phyloP scores from a whole-genome alignment of 2,329 filamentous ascomycete species.

The Beauveria caledonica region DNA sequence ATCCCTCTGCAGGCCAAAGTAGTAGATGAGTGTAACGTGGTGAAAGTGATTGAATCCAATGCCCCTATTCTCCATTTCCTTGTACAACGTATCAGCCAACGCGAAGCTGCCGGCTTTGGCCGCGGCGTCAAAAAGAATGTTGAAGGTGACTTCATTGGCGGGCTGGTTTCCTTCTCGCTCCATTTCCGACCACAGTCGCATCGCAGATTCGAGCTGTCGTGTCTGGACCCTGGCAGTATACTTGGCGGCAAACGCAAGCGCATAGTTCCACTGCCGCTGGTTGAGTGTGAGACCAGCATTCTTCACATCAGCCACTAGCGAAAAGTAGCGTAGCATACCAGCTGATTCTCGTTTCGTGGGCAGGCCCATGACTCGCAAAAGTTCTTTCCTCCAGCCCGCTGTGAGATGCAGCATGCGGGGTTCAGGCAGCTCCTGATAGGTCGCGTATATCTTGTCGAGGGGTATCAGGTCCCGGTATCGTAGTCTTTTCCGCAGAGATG shows the following conservation, averaged over 20 bases:
- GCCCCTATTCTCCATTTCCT: constrained; percentile 67
- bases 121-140: constrained; percentile 83
- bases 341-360: constrained; percentile 46
- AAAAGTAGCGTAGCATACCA: constrained; percentile 75
- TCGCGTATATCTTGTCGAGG: constrained; percentile 38
- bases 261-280: constrained; percentile 70
- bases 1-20: constrained; percentile 68
- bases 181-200: constrained; percentile 85
- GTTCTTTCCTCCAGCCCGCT: constrained; percentile 45
- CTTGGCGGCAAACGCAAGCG: constrained; percentile 69
- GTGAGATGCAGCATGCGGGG: constrained; percentile 44
- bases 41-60: constrained; percentile 70
- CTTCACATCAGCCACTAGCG: constrained; percentile 76
- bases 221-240: constrained; percentile 55
- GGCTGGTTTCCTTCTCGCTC: constrained; percentile 59
- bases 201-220: constrained; percentile 50
- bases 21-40: constrained; percentile 74
- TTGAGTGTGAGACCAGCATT: constrained; percentile 61
- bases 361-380: constrained; percentile 62
- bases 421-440: constrained; percentile 43
- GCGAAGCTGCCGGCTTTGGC: constrained; percentile 76
- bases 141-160: constrained; percentile 77
- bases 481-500: constrained; percentile 32
- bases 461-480: constrained; percentile 32
- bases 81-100: constrained; percentile 75